phyloP scores from a whole-genome alignment of 306 rosid genomes.

The Astragalus glycyphyllos region DNA sequence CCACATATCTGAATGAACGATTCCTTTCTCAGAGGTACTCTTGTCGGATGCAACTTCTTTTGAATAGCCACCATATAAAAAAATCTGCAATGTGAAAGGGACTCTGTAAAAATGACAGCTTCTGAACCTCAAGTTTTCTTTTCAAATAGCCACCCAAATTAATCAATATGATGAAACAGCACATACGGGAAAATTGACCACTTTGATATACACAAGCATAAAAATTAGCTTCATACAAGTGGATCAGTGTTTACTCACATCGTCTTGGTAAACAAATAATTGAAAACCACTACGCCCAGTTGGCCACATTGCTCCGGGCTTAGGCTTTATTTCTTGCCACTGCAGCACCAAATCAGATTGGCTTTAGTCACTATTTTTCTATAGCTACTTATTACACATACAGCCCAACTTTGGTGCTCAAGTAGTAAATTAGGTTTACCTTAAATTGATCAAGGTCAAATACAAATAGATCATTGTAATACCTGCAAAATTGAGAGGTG shows the following conservation, averaged over 20 bases:
- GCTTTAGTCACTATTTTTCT: slow-evolving; percentile 7
- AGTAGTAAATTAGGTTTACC: slow-evolving; percentile 55
- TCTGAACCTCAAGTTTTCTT: slow-evolving; percentile 30
- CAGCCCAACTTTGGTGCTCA: slow-evolving; percentile 3
- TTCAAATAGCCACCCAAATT: slow-evolving; percentile 25
- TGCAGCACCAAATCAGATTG: slow-evolving; percentile 50
- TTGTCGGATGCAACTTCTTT: slow-evolving; percentile 92
- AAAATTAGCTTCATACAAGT: slow-evolving; percentile 26
- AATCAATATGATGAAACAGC: slow-evolving; percentile 23
- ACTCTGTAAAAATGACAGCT: slow-evolving; percentile 23
- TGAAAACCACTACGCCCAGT: slow-evolving; percentile 96
- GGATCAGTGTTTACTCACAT: slow-evolving; percentile 59
- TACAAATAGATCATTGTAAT: slow-evolving; percentile 84
- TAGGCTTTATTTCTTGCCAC: slow-evolving; percentile 99
- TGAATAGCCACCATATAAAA: slow-evolving; percentile 95
- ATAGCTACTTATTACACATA: slow-evolving; percentile 26
- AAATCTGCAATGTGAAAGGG: slow-evolving; percentile 68
- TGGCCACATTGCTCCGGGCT: slow-evolving; percentile 98
- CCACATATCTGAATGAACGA: slow-evolving; percentile 94
- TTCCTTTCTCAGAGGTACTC: slow-evolving; percentile 76
- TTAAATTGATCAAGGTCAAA: slow-evolving; percentile 95
- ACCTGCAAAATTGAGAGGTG: slow-evolving; percentile 63
- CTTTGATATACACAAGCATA: slow-evolving; percentile 27
- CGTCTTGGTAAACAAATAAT: slow-evolving; percentile 91
- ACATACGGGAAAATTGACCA: slow-evolving; percentile 13